Evolutionary conservation across 2,329 filamentous ascomycete species (phyloP), one percentile per base, ranked within the genome.

Genomic region (Pseudogymnoascus sp.): DNA sequence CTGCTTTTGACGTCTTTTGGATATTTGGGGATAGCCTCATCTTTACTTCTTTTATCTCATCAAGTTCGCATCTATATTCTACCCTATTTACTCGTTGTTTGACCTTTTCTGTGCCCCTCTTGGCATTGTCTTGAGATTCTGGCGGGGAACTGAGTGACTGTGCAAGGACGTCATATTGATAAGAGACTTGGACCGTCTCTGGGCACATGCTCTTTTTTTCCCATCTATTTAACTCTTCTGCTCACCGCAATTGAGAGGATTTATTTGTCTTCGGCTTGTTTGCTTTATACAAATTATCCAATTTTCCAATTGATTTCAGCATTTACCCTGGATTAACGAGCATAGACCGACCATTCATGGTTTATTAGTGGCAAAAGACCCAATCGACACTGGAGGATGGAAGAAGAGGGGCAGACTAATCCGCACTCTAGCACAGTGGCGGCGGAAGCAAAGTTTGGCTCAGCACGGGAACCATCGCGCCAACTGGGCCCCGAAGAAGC

Each of bases 381-480:
- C 45, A 52, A 52, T 52, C 45, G 27, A 52, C 45, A 52, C 45
- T 5, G n/a, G 27, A 52, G 27, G 13, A 52, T 52, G 45, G 45
- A 52, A 52, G 45, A 52, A 52, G 45, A 52, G 45, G 45, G 45
- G 45, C 45, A 31, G n/a, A 52, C 45, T 52, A 52, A 52, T 52
- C 45, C 45, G 27, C 45, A 31, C 45, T 52, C 45, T 52, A 52
- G 9, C 45, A 52, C 27, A 52, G 45, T 52, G 45, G 45, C 45
- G 45, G 45, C 45, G 45, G 45, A 52, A 52, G 45, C 45, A 52
- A 52, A 52, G 45, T 52, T 52, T 52, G 45, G 45, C 45, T 52
- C 45, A 52, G 13, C 45, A 18, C 45, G 45, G 45, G 45, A 52
- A n/a, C 45, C 45, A 52, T 52, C 45, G 27, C 45, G 18, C 45